Conservation (phyloP, 768 basidiomycete genomes). For the Exsudoporus frostii region DNA sequence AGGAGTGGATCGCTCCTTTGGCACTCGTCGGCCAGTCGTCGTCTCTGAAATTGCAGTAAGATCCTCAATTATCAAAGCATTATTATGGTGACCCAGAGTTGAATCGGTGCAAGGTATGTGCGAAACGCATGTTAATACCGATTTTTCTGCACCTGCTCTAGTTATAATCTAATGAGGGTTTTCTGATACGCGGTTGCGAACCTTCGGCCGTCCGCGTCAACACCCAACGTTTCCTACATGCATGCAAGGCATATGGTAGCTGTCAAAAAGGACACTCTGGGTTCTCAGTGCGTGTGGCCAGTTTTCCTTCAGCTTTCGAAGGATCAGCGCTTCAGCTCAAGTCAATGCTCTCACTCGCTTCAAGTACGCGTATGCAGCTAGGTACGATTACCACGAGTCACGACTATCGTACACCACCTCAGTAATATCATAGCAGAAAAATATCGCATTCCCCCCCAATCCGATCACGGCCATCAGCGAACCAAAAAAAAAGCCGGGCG, state of each 20-base stretch:
- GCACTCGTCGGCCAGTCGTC: neutral
- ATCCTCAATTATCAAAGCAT: neutral
- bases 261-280: no score
- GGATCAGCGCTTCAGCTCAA: no score
- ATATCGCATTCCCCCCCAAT: neutral
- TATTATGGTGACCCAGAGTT: neutral
- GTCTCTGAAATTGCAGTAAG: neutral
- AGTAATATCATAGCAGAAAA: conserved; percentile 3
- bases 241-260: no score
- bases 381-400: neutral
- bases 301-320: no score
- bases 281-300: no score
- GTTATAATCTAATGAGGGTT: neutral
- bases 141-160: neutral
- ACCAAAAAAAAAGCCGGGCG: neutral
- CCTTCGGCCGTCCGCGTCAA: no score
- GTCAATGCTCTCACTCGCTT: no score
- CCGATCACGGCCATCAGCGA: neutral
- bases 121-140: neutral
- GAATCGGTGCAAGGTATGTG: neutral
- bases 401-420: neutral
- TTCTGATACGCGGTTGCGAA: no score
- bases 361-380: neutral
- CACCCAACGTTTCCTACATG: no score
- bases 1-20: neutral